Evolutionary conservation across 2,329 filamentous ascomycete species (phyloP), one percentile per base, ranked within the genome.

Genomic region (Elsinoe australis): DNA sequence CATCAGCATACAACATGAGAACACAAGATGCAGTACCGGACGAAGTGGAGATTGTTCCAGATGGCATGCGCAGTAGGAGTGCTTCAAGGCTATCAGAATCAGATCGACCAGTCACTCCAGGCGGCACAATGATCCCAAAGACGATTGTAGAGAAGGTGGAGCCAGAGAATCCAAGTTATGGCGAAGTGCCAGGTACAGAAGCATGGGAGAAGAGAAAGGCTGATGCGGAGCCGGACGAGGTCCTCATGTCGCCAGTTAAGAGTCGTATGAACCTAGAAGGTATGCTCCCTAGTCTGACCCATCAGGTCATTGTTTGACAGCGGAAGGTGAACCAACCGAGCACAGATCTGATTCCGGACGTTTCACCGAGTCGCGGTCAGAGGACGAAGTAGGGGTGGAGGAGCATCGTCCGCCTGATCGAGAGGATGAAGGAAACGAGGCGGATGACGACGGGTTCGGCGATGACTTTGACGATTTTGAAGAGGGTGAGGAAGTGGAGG

Each of bases 381-480:
- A 15, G 15, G 19, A 31, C 19, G 33, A 34, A 38, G 33, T 48
- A 36, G 32, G 10, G 24, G 21, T 14, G 5, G 31, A 39, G 14
- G 34, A 29, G 10, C 32, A 48, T 35, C 32, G 45, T 10, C 45
- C 45, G 24, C 45, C 45, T 29, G 45, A 34, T 17, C 6, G 53
- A 47, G 49, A 53, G 39, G 53, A 36, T 17, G 45, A 24, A 53
- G 55, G 54, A 24, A 47, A 50, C 15, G 56, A 57, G 45, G 58
- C 61, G 46, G 55, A 85, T 58, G 87, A 87, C 65, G 81, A 84
- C 60, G 83, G 82, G 55, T 79, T 80, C 62, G 78, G 76, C 46
- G 80, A 79, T 53, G 82, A 85, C 59, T 86, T 86, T 66, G 80
- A 80, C 60, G 74, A 82, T 53, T 78, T 81, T 59, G 71, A 73